Evolutionary conservation across 2,329 filamentous ascomycete genomes (phyloP), one percentile per base, ranked within the genome.

Genomic region (Pseudocercospora fuligena): DNA sequence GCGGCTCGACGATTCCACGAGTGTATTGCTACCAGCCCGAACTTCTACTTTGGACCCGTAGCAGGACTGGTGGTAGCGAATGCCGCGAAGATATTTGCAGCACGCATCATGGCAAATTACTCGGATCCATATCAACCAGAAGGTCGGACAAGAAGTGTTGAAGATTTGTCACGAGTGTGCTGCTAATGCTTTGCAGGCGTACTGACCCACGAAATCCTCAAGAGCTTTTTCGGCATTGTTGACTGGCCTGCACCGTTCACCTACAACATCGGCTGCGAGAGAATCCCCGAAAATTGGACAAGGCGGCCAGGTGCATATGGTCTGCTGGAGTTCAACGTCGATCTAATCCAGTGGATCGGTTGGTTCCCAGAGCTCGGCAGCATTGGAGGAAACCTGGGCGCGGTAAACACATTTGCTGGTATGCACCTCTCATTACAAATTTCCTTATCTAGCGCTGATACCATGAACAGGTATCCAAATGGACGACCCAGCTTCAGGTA

Each of bases 1-100:
- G 76, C 78, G 46, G 69, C 73, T 16, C 81, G 79, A 67, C 77
- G 78, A 57, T 82, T 79, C 69, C 71, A 78, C n/a, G 76, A 81
- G 59, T 79, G 76, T 11, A 65, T 74, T 2, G 72, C 73, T 11
- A 71, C 78, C 62, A 82, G 80, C 65, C 69, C 72, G 6, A 79
- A 81, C 68, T 81, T 82, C 75, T 81, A 73, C 74, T 82, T 81
- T 53, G 79, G 79, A n/a, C 79, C 79, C 1, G 40, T 31, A 19
- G n/a, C 59, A 23, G 53, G 53, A 19, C 3, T 56, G 53, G n/a
- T 56, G 23, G 53, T 56, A 5, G 27, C 53, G 12, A 56, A 56
- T 21, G 29, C 27, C 11, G 53, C 53, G 1, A 56, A 56, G 29
- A 56, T 56, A 9, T 56, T 56, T 21, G 53, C 53, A 16, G 53